Conservation (phyloP, 495 filamentous ascomycete genomes). For the Tetracladium marchalianum region DNA sequence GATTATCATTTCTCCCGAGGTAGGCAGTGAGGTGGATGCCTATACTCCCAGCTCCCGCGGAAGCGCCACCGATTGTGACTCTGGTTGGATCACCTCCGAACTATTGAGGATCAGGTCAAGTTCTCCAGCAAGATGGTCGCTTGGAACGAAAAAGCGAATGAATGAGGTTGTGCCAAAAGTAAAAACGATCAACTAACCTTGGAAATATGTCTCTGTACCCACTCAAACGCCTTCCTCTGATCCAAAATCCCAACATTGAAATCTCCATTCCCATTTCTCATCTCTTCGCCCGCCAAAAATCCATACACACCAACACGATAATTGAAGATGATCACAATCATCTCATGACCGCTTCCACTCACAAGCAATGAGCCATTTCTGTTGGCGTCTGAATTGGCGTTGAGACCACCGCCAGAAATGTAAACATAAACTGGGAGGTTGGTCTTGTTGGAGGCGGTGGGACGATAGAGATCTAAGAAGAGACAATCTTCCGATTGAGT, state of each 20-base stretch:
- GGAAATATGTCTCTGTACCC: constrained; percentile 57
- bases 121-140: constrained; percentile 28
- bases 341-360: constrained; percentile 41
- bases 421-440: constrained; percentile 59
- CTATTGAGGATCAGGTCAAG: constrained; percentile 19
- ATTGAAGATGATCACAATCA: constrained; percentile 69
- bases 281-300: constrained; percentile 55
- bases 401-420: constrained; percentile 72
- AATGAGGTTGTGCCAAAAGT: neutral
- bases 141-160: constrained; percentile 10
- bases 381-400: constrained; percentile 49
- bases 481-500: constrained; percentile 60
- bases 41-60: constrained; percentile 48
- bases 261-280: constrained; percentile 36
- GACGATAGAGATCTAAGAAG: constrained; percentile 64
- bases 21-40: constrained; percentile 59
- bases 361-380: constrained; percentile 56
- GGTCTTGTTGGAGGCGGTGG: constrained; percentile 34
- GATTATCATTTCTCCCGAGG: constrained; percentile 35
- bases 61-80: constrained; percentile 63
- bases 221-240: constrained; percentile 54
- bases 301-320: constrained; percentile 65
- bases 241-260: constrained; percentile 67
- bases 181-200: constrained; percentile 26
- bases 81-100: constrained; percentile 68